Evolutionary conservation across 2,329 filamentous ascomycete genomes (phyloP), one percentile per base, ranked within the genome.

Genomic region (Balansia obtecta): DNA sequence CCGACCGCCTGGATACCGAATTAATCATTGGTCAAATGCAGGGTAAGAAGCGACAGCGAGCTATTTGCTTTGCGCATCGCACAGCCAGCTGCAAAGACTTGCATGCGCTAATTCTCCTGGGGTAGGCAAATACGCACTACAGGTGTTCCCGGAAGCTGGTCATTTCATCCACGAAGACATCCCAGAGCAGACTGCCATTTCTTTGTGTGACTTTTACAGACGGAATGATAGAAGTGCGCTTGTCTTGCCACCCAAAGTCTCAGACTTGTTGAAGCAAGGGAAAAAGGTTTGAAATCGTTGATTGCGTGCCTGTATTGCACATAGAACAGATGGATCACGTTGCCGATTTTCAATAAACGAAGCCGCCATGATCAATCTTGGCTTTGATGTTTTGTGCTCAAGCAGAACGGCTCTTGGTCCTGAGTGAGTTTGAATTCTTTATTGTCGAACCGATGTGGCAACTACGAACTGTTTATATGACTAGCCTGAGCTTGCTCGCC

Each of bases 21-120:
- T 69, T 96, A 61, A 95, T 88, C 66, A 95, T 96, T 65, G 90
- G 90, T 15, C 90, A 96, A 68, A 96, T 96, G 90, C 90, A 96
- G 73, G 90, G 88, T 86, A 70, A 32, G 30, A 30, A 34, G 4
- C 2, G 27, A 8, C 22, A 39, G 8, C 18, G 18, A 30, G 27
- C 10, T 20, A 9, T 37, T 12, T 12, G 34, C 15, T 15, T 37
- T 37, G 6, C 3, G 34, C 13, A 20, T 15, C 7, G 4, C 12
- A 11, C 38, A 44, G 9, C 13, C 38, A 44, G 9, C 13, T 27
- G 27, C 27, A 27, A 27, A 27, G 27, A 27, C 27, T 27, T 27
- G 27, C 27, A 27, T 3, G 8, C 5, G 27, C 30, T 41, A 22
- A 41, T 22, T n/a, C 18, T 8, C 10, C 8, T 6, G 8, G 13